Conservation (phyloP, 2,329 filamentous ascomycete species). For the Colletotrichum sansevieriae region DNA sequence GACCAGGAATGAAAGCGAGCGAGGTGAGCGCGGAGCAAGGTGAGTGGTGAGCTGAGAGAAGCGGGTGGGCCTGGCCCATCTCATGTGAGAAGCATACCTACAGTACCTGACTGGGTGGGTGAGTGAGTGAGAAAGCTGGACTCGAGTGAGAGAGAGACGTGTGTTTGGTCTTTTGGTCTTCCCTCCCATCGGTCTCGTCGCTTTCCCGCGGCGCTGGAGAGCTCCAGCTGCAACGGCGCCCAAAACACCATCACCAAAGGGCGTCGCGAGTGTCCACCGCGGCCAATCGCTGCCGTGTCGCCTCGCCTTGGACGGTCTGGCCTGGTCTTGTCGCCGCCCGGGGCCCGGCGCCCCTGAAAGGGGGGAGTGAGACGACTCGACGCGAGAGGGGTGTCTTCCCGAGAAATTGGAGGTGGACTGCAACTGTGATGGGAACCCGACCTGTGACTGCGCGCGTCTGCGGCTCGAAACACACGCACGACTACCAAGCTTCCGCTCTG, state of each 20-base stretch:
- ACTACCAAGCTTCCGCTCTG: slow-evolving; percentile 1
- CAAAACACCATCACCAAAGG: slow-evolving; percentile 25
- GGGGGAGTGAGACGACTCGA: slow-evolving; percentile 2
- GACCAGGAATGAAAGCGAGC: slow-evolving; percentile 1
- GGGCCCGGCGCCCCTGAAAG: neutral
- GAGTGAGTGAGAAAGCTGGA: neutral
- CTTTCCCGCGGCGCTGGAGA: slow-evolving; percentile 13
- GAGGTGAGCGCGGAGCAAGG: slow-evolving; percentile 4
- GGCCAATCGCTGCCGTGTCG: slow-evolving; percentile 35
- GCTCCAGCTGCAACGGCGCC: slow-evolving; percentile 34
- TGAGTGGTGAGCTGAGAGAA: slow-evolving; percentile 3
- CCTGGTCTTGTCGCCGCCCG: slow-evolving; percentile 25
- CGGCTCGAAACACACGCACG: slow-evolving; percentile 8
- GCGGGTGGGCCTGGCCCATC: slow-evolving; percentile 7
- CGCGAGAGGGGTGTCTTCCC: neutral
- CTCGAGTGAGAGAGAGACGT: neutral
- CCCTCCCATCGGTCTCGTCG: no score
- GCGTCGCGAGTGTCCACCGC: slow-evolving; percentile 22
- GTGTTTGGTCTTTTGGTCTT: neutral
- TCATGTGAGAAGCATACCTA: neutral
- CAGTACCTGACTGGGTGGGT: neutral
- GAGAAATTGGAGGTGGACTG: slow-evolving; percentile 11
- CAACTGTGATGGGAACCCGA: neutral
- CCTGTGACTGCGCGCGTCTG: slow-evolving; percentile 14
- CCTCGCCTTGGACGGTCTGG: slow-evolving; percentile 28